Evolutionary conservation across 179 eudicot genomes (phyloP).

Genomic region (Spergularia azorica): DNA sequence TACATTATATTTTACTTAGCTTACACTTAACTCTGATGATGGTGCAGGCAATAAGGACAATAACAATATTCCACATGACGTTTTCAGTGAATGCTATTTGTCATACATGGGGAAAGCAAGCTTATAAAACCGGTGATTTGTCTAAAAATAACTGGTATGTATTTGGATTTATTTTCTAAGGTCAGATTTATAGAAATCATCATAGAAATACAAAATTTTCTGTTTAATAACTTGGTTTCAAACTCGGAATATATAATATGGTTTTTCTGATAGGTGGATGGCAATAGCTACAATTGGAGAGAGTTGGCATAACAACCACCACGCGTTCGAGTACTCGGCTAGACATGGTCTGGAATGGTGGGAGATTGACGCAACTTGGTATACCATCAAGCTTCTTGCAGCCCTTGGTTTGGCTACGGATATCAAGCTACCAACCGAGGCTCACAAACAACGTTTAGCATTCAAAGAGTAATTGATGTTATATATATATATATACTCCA

Average conservation of each 20-base stretch:
- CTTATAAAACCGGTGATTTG: conserved; percentile 73
- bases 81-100: conserved; percentile 82
- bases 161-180: too few species aligned
- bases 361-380: conserved; percentile 89
- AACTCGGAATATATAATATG: background rate
- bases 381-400: conserved; percentile 52
- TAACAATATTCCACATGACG: conserved; percentile 72
- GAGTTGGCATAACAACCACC: conserved; percentile 93
- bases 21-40: too few species aligned
- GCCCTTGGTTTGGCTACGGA: conserved; percentile 61
- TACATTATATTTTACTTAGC: too few species aligned
- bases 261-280: conserved; percentile 56
- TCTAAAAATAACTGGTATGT: conserved; percentile 72
- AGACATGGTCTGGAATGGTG: conserved; percentile 89
- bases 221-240: background rate
- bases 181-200: too few species aligned
- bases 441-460: conserved; percentile 54
- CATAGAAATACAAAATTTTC: too few species aligned
- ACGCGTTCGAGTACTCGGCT: conserved; percentile 78
- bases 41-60: conserved; percentile 69
- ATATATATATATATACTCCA: too few species aligned
- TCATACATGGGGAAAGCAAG: conserved; percentile 80
- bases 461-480: too few species aligned
- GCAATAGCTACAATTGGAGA: conserved; percentile 76
- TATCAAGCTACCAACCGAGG: conserved; percentile 60